Evolutionary conservation across 2,329 filamentous ascomycete genomes (phyloP), one percentile per base, ranked within the genome.

Genomic region (Pseudogymnoascus sp.): DNA sequence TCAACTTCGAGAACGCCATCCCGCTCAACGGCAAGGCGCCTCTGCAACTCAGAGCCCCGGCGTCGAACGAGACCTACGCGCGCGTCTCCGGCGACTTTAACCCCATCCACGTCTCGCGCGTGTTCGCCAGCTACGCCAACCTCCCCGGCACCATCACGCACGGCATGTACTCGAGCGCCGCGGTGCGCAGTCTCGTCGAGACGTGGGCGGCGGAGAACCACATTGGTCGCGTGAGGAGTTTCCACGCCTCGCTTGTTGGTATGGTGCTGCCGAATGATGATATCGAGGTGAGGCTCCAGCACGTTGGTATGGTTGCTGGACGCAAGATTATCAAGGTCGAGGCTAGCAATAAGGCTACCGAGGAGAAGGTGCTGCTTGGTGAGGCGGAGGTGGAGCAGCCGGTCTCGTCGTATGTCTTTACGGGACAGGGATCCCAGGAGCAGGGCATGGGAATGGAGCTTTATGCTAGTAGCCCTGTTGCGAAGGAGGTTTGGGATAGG

Each of bases 401-500:
- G 6, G 91, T 94, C 34, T 96, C 93, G 1, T 88, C 94, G 4
- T 99, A 99, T 70, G 91, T 99, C 68, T 99, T 99, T 76, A 99
- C 95, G 65, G 94, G 94, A 61, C 94, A 99, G 76, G 94, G 94
- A 69, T 97, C 92, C 58, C 95, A 99, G 75, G 94, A 99, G 76
- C 94, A 99, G 75, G 94, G 94, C 64, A 99, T 99, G 94, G 94
- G 94, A 76, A 99, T 99, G 94, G 94, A 97, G 71, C 82, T 99
- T 59, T 99, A 99, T 74, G 88, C 82, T 70, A 96, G 88, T 81
- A 97, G 94, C 73, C 80, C 88, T 37, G 94, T 99, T 18, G 95
- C 94, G 64, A 92, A 91, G 78, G 93, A 96, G 69, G 94, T 99
- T 59, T 99, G 94, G 94, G 94, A 97, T 74, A 86, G 91, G 63